Evolutionary conservation across 768 basidiomycete genomes (phyloP).

Genomic region (Mycena vitilis): DNA sequence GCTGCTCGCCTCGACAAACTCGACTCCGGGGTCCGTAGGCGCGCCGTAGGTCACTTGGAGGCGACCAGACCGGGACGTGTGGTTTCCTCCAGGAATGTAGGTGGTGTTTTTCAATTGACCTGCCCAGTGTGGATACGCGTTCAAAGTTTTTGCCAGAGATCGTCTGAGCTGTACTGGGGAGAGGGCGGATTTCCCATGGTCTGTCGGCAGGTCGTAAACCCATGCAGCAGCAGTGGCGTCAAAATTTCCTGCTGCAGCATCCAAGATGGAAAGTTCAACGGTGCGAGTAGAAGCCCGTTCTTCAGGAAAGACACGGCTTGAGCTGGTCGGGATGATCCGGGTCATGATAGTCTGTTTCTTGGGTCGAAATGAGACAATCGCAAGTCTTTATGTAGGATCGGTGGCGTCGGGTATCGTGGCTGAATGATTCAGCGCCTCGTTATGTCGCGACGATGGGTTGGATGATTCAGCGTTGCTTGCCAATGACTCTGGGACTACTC

Average conservation of each 20-base stretch:
- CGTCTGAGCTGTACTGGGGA: constrained; percentile 25
- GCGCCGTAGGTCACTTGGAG: constrained; percentile 41
- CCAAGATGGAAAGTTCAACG: constrained; percentile 45
- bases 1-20: constrained; percentile 40
- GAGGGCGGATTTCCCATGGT: constrained; percentile 22
- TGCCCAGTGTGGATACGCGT: constrained; percentile 46
- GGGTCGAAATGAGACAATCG: too few species aligned
- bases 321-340: constrained; percentile 4
- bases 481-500: too few species aligned
- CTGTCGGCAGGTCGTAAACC: constrained; percentile 38
- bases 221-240: constrained; percentile 43
- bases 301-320: constrained; percentile 28
- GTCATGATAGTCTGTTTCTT: neutral
- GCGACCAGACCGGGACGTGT: constrained; percentile 44
- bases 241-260: constrained; percentile 42
- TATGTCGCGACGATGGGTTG: too few species aligned
- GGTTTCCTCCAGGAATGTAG: constrained; percentile 33
- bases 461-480: too few species aligned
- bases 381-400: too few species aligned
- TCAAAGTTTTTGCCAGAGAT: constrained; percentile 37
- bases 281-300: neutral
- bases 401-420: too few species aligned
- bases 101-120: constrained; percentile 44
- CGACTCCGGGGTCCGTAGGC: constrained; percentile 44
- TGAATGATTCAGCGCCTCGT: too few species aligned